Conservation (phyloP, 1,139 yeast genomes). For the Lipomyces yarrowii region DNA sequence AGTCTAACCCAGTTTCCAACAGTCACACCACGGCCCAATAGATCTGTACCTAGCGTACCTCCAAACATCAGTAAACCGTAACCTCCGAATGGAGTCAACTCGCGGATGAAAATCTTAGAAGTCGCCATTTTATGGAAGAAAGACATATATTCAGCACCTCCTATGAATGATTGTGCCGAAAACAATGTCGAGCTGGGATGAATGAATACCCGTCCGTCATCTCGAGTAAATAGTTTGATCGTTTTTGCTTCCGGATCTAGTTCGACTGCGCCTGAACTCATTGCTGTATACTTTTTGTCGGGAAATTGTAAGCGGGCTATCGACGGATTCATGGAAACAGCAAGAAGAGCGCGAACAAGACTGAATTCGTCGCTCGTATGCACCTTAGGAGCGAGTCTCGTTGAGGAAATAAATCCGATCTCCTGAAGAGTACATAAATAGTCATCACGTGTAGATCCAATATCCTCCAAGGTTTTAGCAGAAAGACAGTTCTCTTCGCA, state of each 20-base stretch:
- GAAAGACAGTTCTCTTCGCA: constrained; percentile 67
- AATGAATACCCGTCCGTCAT: constrained; percentile 59
- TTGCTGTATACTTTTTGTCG: constrained; percentile 69
- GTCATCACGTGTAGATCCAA: constrained; percentile 69
- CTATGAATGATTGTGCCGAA: constrained; percentile 43
- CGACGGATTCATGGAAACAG: constrained; percentile 83
- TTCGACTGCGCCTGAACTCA: constrained; percentile 78
- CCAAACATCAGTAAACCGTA: constrained; percentile 77
- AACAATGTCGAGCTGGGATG: constrained; percentile 84
- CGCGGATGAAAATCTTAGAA: constrained; percentile 67
- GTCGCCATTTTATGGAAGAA: constrained; percentile 52
- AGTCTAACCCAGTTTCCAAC: constrained; percentile 82
- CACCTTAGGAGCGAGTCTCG: constrained; percentile 1
- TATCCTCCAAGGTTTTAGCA: constrained; percentile 65
- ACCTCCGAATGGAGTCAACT: constrained; percentile 76
- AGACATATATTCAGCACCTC: constrained; percentile 41
- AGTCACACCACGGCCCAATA: constrained; percentile 49
- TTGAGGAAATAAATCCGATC: constrained; percentile 65
- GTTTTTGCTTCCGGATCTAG: constrained; percentile 78
- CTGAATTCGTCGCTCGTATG: constrained; percentile 45
- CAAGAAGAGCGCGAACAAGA: constrained; percentile 65
- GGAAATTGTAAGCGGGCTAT: constrained; percentile 81
- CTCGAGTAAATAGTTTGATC: constrained; percentile 57
- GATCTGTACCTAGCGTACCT: constrained; percentile 68
- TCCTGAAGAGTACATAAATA: constrained; percentile 69